phyloP scores from a whole-genome alignment of 441 rosid species.

The Eruca vesicaria region DNA sequence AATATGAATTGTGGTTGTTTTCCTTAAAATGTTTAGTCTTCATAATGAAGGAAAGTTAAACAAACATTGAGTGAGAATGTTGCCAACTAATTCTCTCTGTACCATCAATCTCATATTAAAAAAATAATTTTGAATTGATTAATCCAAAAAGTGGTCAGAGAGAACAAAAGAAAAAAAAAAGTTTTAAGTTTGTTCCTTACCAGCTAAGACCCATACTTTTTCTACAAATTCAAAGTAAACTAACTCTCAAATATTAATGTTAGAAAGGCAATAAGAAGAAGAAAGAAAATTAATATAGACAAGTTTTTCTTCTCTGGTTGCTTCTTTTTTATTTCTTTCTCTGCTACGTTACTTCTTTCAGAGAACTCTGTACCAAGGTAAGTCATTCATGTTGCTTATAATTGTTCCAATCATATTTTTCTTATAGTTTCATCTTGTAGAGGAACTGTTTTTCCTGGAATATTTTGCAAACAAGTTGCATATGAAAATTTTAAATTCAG shows the following conservation, averaged over 20 bases:
- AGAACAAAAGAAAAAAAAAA: conserved; percentile 14
- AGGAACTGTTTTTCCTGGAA: background rate
- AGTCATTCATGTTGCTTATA: conserved; percentile 17
- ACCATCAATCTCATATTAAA: conserved; percentile 29
- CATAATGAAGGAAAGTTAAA: conserved; percentile 70
- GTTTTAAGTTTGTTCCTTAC: conserved; percentile 32
- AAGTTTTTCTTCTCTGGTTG: conserved; percentile 23
- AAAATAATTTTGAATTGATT: conserved; percentile 33
- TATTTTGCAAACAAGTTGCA: background rate
- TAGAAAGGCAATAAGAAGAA: conserved; percentile 24
- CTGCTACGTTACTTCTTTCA: conserved; percentile 16
- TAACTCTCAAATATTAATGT: conserved; percentile 1
- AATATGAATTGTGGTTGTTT: conserved; percentile 24
- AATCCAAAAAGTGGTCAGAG: conserved; percentile 49
- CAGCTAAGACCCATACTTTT: conserved; percentile 33
- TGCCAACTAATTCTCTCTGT: conserved; percentile 52
- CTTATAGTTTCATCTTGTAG: background rate
- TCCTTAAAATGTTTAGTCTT: conserved; percentile 46
- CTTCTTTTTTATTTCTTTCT: conserved; percentile 6
- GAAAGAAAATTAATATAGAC: background rate
- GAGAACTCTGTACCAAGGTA: conserved; percentile 22
- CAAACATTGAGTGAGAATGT: conserved; percentile 79
- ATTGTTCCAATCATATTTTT: background rate
- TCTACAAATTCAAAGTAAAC: conserved; percentile 25
- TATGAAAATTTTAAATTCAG: too few relatives aligned